Base-by-base conservation (phyloP, 2,329 filamentous ascomycete genomes). In the Drechslera avenae region DNA sequence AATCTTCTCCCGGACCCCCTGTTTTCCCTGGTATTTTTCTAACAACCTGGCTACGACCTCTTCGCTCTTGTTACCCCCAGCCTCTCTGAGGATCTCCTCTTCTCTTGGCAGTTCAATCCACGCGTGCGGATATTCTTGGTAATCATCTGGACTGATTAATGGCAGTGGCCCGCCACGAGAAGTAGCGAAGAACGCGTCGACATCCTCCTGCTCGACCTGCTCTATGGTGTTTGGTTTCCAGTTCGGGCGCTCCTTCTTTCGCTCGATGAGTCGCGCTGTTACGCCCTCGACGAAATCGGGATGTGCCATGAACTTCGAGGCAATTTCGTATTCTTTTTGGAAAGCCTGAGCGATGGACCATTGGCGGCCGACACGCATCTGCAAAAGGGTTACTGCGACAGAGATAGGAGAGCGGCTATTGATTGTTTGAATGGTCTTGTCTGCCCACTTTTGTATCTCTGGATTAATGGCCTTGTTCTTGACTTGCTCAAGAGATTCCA, bases 281-380 rank as follows among this genome's bases (percentile, higher is more conserved):
- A 99, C 93, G 46, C 94, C 94, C 76, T 96, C 90, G 35, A 86
- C 86, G 68, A 99, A 99, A 75, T 99, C 94, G 4, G 85, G 88
- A 72, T 94, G 88, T 49, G 82, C 81, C 93, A 99, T 97, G 79
- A 99, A 97, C 57, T 86, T 84, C 51, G 82, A 79, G 2, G 93
- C 91, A 52, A 99, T 91, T 68, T 88, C 82, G 75, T 94, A 84
- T 78, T 99, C 94, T 57, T 86, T 86, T 69, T 86, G 80, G 81
- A 97, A 99, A 1, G 93, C 86, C 75, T 96, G 83, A 13, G 83
- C 78, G 64, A 99, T 96, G 57, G 82, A 81, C 94, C 94, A 97
- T 28, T 79, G 69, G 61, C 78, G 76, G 53, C 90, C 91, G 40
- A 89, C 75, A 60, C 86, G 87, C 84, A 97, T 88, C 78, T 96